These are phyloP conservation scores for Annulohypoxylon truncatum DNA, from an alignment of 2,329 filamentous ascomycete species.

Conservation along the genomic window DNA sequence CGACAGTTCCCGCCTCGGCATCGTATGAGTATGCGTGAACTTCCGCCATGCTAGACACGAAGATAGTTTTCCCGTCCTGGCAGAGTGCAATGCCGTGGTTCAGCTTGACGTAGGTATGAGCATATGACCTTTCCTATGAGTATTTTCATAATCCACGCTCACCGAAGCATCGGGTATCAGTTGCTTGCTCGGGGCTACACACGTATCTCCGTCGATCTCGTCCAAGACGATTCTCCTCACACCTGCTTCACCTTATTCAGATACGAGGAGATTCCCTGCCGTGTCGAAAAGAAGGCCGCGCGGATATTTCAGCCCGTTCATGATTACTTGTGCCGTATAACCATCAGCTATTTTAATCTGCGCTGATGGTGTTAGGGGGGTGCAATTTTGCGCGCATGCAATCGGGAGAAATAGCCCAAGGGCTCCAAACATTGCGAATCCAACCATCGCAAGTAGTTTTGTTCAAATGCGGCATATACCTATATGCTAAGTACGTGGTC, in stretches of 20 bases:
- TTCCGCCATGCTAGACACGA: constrained; percentile 67
- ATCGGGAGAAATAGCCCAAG: constrained; percentile 26
- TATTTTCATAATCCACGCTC: constrained; percentile 17
- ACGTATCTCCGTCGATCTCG: constrained; percentile 47
- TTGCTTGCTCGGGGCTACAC: constrained; percentile 44
- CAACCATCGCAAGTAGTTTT: constrained; percentile 10
- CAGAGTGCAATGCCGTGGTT: constrained; percentile 68
- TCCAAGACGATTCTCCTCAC: constrained; percentile 51
- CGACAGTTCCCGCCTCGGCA: constrained; percentile 59
- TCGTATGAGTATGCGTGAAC: constrained; percentile 76
- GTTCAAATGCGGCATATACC: too few species aligned
- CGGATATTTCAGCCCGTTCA: constrained; percentile 47
- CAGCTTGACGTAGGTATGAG: constrained; percentile 57
- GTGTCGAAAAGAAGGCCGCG: constrained; percentile 53
- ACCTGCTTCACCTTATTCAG: constrained; percentile 48
- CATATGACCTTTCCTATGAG: too few species aligned
- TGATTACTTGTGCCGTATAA: constrained; percentile 37
- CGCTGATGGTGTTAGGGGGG: constrained; percentile 18
- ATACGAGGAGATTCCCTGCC: constrained; percentile 53
- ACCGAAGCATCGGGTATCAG: constrained; percentile 47
- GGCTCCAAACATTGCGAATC: constrained; percentile 4
- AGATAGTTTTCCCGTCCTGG: constrained; percentile 65
- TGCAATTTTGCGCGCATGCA: constrained; percentile 28
- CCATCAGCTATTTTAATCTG: constrained; percentile 31
- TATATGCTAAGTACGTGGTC: too few species aligned